These are phyloP conservation scores for Uncinocarpus reesii DNA, from an alignment of 2,329 filamentous ascomycete genomes.

Conservation along the genomic window DNA sequence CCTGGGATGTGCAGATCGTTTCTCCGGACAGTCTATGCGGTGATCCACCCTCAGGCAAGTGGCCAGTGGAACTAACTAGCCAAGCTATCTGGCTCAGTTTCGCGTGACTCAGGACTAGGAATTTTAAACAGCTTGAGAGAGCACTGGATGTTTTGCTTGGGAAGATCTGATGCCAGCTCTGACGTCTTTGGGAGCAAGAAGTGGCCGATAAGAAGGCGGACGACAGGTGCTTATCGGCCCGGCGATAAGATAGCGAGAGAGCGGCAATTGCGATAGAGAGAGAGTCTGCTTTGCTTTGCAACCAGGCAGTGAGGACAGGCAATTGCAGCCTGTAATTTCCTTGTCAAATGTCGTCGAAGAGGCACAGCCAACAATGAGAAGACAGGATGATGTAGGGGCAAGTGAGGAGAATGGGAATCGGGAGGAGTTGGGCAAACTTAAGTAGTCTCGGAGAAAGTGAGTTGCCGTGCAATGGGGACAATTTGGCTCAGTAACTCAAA, in stretches of 20 bases:
- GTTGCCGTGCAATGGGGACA: too few relatives aligned
- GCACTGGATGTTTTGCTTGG: too few relatives aligned
- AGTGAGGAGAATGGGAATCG: background rate
- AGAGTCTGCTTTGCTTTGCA: background rate
- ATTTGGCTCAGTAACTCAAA: too few relatives aligned
- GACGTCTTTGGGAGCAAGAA: conserved; percentile 2
- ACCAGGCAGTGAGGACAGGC: background rate
- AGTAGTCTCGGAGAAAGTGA: conserved; percentile 6
- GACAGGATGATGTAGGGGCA: background rate
- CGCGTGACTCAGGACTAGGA: background rate
- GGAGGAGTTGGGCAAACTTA: background rate
- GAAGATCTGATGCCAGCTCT: background rate
- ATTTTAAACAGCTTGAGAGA: too few relatives aligned
- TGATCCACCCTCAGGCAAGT: background rate
- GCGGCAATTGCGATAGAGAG: conserved; percentile 1
- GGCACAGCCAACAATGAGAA: background rate
- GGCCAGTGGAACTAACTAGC: too few relatives aligned
- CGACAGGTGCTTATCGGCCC: conserved; percentile 5
- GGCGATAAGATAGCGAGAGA: conserved; percentile 9
- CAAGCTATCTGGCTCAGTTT: background rate
- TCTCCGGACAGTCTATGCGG: background rate
- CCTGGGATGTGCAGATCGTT: background rate
- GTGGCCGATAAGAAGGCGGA: background rate
- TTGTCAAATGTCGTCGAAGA: background rate
- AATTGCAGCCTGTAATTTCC: background rate